Conservation (phyloP, 805 yeast species). For the Saccharomyces jurei region DNA sequence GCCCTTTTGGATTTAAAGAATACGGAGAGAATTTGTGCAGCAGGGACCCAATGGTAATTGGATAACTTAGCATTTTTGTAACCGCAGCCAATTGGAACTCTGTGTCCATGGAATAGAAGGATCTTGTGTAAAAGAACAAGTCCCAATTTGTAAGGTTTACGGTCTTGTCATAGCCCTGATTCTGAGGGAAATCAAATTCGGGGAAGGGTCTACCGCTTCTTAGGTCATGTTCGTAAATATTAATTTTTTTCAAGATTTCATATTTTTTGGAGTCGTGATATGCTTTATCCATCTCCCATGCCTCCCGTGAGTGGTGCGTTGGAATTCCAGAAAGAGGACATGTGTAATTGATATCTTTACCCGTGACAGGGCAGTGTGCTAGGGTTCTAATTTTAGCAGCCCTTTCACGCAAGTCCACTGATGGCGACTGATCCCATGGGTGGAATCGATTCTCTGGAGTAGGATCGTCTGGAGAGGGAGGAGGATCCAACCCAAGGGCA, state of each 20-base stretch:
- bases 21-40: slow-evolving; percentile 85
- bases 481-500: slow-evolving; percentile 53
- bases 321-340: slow-evolving; percentile 96
- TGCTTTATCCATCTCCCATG: slow-evolving; percentile 73
- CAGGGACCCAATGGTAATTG: slow-evolving; percentile 77
- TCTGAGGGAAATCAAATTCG: slow-evolving; percentile 87
- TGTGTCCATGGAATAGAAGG: slow-evolving; percentile 91
- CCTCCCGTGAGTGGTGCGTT: slow-evolving; percentile 83
- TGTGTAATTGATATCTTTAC: slow-evolving; percentile 67
- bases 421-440: slow-evolving; percentile 89
- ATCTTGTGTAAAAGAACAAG: slow-evolving; percentile 83
- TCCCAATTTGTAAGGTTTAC: slow-evolving; percentile 87
- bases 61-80: slow-evolving; percentile 89
- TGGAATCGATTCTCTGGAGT: slow-evolving; percentile 68
- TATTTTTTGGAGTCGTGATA: slow-evolving; percentile 63
- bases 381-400: slow-evolving; percentile 85
- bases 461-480: slow-evolving; percentile 57
- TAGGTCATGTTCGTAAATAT: slow-evolving; percentile 88
- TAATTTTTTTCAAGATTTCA: slow-evolving; percentile 75
- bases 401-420: slow-evolving; percentile 76
- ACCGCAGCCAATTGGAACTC: slow-evolving; percentile 93
- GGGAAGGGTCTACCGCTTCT: slow-evolving; percentile 92
- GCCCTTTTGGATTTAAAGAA: slow-evolving; percentile 71
- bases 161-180: slow-evolving; percentile 63
- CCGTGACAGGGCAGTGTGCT: slow-evolving; percentile 87